Percentiles rank a stretch among this genome's conserved stretches.
Conservation (phyloP, 1,284 basidiomycete species). For the Irpex sp. region DNA sequence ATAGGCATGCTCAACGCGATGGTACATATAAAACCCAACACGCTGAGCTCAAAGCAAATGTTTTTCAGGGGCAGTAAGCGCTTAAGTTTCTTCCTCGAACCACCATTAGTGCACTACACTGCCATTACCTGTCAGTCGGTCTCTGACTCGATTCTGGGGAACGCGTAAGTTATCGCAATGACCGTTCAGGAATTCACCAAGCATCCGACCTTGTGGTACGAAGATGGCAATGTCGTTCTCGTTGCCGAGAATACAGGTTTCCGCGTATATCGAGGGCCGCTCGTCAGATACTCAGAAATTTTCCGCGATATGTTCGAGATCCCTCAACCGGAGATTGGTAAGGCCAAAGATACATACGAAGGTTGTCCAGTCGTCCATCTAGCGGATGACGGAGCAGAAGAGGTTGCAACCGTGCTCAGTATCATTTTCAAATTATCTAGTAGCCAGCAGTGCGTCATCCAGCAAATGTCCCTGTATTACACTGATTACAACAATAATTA, state of each 20-base stretch:
- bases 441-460: neutral
- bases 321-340: neutral
- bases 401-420: neutral
- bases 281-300: slow-evolving; percentile 61
- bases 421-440: neutral
- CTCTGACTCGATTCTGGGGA: too few relatives aligned
- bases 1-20: too few relatives aligned
- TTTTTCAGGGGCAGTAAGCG: too few relatives aligned
- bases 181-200: neutral
- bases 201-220: slow-evolving; percentile 44
- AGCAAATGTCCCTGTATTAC: neutral
- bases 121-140: too few relatives aligned
- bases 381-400: neutral
- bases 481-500: neutral
- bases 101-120: too few relatives aligned
- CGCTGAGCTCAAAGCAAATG: too few relatives aligned
- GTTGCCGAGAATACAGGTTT: slow-evolving; percentile 49
- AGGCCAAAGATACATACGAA: neutral
- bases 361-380: neutral
- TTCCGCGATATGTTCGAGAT: slow-evolving; percentile 50
- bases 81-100: too few relatives aligned
- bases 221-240: slow-evolving; percentile 60
- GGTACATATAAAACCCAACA: too few relatives aligned
- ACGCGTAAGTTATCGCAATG: neutral
- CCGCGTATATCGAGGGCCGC: slow-evolving; percentile 62